A percentile compares a stretch with the other conserved stretches of the same genome.
These are phyloP conservation scores for Dictyostelium firmibasis DNA, from an alignment of 78 protist species.

Conservation along the genomic window DNA sequence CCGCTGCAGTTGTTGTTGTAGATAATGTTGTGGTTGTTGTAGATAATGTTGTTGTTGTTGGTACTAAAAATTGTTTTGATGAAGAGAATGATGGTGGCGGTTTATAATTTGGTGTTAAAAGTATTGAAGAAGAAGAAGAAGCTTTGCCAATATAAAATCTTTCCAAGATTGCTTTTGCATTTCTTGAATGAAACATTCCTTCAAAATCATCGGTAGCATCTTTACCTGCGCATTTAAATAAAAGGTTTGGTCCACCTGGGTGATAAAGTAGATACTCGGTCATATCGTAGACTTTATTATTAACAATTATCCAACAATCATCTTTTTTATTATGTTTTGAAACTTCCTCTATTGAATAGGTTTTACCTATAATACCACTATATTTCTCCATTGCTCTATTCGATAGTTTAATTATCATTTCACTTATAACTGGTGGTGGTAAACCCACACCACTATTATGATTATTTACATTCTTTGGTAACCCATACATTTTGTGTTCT, in stretches of 20 bases:
- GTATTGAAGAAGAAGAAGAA: no score
- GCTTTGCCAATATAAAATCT: conserved; percentile 49
- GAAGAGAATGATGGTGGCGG: background rate
- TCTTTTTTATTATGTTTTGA: conserved; percentile 45
- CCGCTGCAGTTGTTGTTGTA: background rate
- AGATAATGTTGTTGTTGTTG: background rate
- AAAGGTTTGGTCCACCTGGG: conserved; percentile 89
- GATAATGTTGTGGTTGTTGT: background rate
- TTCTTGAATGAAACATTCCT: conserved; percentile 68
- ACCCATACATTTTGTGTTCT: background rate
- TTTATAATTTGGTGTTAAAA: conserved; percentile 12
- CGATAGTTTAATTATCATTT: background rate
- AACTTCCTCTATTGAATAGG: conserved; percentile 71
- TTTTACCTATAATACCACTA: conserved; percentile 7
- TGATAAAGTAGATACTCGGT: conserved; percentile 83
- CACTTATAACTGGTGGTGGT: conserved; percentile 13
- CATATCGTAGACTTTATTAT: conserved; percentile 88
- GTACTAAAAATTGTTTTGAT: background rate
- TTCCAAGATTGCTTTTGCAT: conserved; percentile 59
- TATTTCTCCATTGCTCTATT: conserved; percentile 1
- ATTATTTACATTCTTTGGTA: background rate
- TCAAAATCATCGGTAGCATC: conserved; percentile 68
- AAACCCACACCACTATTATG: background rate
- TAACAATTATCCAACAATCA: conserved; percentile 81
- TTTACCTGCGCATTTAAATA: conserved; percentile 42